These are phyloP conservation scores for Pseudoscleropodium purum DNA, from an alignment of 225 moss, liverwort and hornwort species.

Conservation along the genomic window DNA sequence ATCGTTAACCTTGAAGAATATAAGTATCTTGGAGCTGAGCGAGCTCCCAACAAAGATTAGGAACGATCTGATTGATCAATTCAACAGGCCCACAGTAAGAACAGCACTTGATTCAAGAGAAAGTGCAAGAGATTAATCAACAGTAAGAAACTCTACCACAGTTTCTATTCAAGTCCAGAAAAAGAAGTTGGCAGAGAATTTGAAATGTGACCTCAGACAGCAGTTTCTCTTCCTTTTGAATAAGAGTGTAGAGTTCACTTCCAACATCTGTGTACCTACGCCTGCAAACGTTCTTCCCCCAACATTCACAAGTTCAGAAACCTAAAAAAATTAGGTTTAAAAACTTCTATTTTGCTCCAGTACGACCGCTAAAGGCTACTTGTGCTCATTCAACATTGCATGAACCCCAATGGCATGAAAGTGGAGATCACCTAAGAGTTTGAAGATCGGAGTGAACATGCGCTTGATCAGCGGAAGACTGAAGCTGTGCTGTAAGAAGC, in stretches of 20 bases:
- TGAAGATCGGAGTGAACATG: slow-evolving; percentile 71
- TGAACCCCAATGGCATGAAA: background rate
- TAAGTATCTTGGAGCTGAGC: slow-evolving; percentile 98
- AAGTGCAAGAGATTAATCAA: background rate
- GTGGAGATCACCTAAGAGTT: slow-evolving; percentile 58
- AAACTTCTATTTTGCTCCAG: background rate
- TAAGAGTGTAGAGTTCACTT: slow-evolving; percentile 62
- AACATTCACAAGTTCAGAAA: slow-evolving; percentile 40
- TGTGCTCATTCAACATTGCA: background rate
- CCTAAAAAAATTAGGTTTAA: background rate
- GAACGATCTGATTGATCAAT: slow-evolving; percentile 53
- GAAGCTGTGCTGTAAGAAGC: slow-evolving; percentile 61
- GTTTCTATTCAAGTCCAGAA: background rate
- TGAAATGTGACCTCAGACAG: slow-evolving; percentile 44
- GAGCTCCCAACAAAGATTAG: slow-evolving; percentile 90
- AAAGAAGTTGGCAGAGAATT: background rate
- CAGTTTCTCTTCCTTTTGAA: slow-evolving; percentile 71
- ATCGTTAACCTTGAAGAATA: slow-evolving; percentile 67
- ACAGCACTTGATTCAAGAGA: background rate
- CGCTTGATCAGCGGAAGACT: slow-evolving; percentile 83
- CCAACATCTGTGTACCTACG: slow-evolving; percentile 75
- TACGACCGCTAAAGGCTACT: background rate
- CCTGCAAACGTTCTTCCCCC: slow-evolving; percentile 49
- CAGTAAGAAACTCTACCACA: background rate
- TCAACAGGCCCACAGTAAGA: background rate